Evolutionary conservation across 371 early-diverging fungal genomes (phyloP), one percentile per base, ranked within the genome.

Genomic region (Mucor plumbeus): DNA sequence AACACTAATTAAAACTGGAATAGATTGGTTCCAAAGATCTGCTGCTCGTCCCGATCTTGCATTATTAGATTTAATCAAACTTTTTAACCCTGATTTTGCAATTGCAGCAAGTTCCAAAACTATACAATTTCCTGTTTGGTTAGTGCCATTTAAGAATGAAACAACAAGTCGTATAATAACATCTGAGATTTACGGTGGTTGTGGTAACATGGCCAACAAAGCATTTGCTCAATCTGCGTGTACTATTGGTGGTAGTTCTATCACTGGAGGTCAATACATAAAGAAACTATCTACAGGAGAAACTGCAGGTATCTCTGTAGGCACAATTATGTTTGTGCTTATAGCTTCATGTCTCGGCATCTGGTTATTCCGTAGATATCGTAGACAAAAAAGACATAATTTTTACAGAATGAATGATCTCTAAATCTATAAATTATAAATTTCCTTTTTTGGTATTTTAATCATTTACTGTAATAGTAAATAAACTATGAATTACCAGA

Each of bases 41-140:
- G 72, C 73, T 56, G 78, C 78, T 15, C 73, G 82, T 33, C 82
- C 82, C 44, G 82, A 82, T 69, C 63, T 82, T 41, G 78, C 68
- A 4, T 43, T 82, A 36, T 47, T 64, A 17, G 64, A 72, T 41
- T 21, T 76, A 17, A 65, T 68, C 31, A 39, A 64, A 14, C 41
- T 57, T 8, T 19, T 63, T 0, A 39, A 69, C 61, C 61, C 61
- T n/a, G 19, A 36, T 8, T 53, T 55, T 39, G 47, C 11, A 7
- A 31, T 69, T 0, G 13, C 61, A n/a, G 33, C 43, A 6, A 40
- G 39, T 0, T 9, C 55, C 11, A 35, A 33, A 6, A 15, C n/a
- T 35, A 39, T 8, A 0, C 11, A 35, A 0, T 69, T 64, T 48
- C 70, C 70, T 56, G 15, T 69, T 0, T 69, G 70, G 70, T 4